phyloP scores from a whole-genome alignment of 805 yeast genomes.

The Lachancea thermotolerans region DNA sequence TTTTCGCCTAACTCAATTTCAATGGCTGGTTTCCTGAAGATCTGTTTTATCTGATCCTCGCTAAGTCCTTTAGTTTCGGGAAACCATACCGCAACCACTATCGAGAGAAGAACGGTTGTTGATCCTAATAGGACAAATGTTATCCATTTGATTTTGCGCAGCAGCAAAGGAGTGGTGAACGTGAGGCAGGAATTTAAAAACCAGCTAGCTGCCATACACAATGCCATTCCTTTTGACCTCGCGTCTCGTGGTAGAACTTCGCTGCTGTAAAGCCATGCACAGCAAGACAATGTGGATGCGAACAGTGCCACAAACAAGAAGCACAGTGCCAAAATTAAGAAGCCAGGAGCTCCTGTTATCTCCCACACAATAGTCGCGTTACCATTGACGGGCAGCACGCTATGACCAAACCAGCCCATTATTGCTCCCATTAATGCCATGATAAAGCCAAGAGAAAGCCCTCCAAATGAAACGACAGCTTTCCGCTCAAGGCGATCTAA shows the following conservation, averaged over 20 bases:
- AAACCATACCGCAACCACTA: slow-evolving; percentile 30
- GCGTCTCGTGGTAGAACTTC: slow-evolving; percentile 43
- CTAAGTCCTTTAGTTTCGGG: slow-evolving; percentile 40
- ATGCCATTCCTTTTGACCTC: slow-evolving; percentile 41
- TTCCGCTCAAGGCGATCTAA: slow-evolving; percentile 42
- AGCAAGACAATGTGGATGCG: slow-evolving; percentile 41
- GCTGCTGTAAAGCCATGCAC: slow-evolving; percentile 44
- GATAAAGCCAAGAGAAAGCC: slow-evolving; percentile 32
- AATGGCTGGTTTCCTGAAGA: slow-evolving; percentile 12
- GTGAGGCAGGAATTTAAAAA: slow-evolving; percentile 33
- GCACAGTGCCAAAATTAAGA: slow-evolving; percentile 38
- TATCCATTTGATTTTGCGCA: slow-evolving; percentile 35
- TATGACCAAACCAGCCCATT: slow-evolving; percentile 33
- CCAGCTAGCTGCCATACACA: slow-evolving; percentile 45
- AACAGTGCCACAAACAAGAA: slow-evolving; percentile 41
- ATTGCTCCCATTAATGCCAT: slow-evolving; percentile 33
- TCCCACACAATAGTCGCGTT: slow-evolving; percentile 34
- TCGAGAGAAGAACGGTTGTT: slow-evolving; percentile 30
- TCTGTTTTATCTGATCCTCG: slow-evolving; percentile 21
- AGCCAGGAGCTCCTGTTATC: slow-evolving; percentile 35
- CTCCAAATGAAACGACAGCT: slow-evolving; percentile 41
- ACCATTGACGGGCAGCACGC: slow-evolving; percentile 28
- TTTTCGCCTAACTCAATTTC: neutral
- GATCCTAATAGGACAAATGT: slow-evolving; percentile 36
- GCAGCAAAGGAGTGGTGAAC: slow-evolving; percentile 35